Conservation (phyloP, 2,329 filamentous ascomycete genomes). For the Pseudogymnoascus sp. region DNA sequence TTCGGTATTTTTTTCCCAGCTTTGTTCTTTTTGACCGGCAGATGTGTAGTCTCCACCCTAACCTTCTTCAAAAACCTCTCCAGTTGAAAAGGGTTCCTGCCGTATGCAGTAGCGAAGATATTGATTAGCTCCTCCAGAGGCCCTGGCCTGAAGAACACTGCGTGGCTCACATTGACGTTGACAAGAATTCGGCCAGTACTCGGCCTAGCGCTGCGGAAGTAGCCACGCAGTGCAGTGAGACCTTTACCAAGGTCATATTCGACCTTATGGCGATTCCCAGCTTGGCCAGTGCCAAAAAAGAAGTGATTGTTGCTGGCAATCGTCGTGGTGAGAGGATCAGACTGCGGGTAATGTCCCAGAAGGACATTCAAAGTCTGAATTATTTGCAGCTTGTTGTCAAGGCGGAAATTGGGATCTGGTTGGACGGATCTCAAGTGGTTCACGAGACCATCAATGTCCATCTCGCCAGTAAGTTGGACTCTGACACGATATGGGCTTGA, state of each 20-base stretch:
- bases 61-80: constrained; percentile 30
- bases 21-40: constrained; percentile 28
- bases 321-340: constrained; percentile 27
- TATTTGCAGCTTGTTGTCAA: constrained; percentile 35
- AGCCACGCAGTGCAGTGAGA: constrained; percentile 50
- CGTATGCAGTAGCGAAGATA: constrained; percentile 21
- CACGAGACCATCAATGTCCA: constrained; percentile 13
- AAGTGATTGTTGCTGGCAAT: constrained; percentile 13
- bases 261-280: not conserved
- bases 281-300: not conserved
- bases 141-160: constrained; percentile 46
- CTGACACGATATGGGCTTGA: constrained; percentile 12
- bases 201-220: constrained; percentile 52
- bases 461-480: constrained; percentile 16
- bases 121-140: constrained; percentile 32
- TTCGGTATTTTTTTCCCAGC: constrained; percentile 27
- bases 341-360: constrained; percentile 39
- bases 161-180: constrained; percentile 54
- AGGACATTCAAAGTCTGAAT: constrained; percentile 51
- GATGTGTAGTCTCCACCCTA: constrained; percentile 33
- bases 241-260: constrained; percentile 36
- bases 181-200: constrained; percentile 49
- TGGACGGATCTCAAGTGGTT: constrained; percentile 10
- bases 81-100: constrained; percentile 14
- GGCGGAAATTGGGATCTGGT: constrained; percentile 7